Evolutionary conservation across 768 basidiomycete genomes (phyloP), one percentile per base, ranked within the genome.

Genomic region (Kondoa subrosea): DNA sequence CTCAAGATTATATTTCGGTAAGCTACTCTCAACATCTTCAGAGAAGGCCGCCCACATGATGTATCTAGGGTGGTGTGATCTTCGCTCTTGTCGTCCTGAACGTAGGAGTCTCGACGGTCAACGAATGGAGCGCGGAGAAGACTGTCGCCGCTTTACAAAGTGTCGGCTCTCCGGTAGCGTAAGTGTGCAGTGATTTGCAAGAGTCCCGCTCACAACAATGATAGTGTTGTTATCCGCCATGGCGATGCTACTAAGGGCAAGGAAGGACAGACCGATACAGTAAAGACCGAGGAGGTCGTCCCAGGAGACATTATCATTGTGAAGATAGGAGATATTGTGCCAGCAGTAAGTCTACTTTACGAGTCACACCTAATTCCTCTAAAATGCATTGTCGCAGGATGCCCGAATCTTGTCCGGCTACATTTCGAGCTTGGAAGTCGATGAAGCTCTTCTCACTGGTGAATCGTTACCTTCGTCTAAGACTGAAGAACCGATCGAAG

Each of bases 1-100:
- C 82, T 30, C 75, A 81, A 72, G 81, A 82, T 64, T 85, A 78
- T 73, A 80, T 83, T 66, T 80, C 33, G 77, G 78, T 56, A 61
- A 59, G 64, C 27, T 12, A 21, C n/a, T 31, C 15, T 25, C 56
- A 40, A 67, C 62, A 66, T 33, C 29, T 26, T 16, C 25, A 15
- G 8, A 25, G 3, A 32, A 26, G 15, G 21, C 14, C 29, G 25
- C 8, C 40, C 8, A 50, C 21, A 21, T 50, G 40, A 21, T 8
- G 62, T 27, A 16, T 25, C 26, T 67, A 57, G 12, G 69, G 69
- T 27, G 69, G 69, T 59, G 69, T 70, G 33, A 70, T 70, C 56
- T 56, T 66, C 14, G 69, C 69, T 29, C 63, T 70, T 8, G 69
- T 70, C 33, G 34, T 70, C 1, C 56, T 69, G 17, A 69, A 69